Base-by-base conservation (phyloP, 2,329 filamentous ascomycete species). In the Coniosporium tulheliwenetii region DNA sequence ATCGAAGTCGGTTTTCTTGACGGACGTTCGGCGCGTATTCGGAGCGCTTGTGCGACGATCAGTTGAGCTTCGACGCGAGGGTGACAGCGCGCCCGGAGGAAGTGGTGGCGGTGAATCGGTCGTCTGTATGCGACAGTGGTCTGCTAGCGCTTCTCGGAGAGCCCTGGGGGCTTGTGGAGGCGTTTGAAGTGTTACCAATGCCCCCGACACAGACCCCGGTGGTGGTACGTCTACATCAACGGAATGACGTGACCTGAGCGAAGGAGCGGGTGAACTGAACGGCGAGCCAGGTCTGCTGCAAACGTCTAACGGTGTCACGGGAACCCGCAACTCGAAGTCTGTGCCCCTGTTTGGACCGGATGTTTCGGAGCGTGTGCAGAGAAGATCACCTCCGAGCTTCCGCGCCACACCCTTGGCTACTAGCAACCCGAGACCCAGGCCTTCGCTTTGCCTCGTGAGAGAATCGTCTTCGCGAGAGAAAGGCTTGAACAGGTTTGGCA, bases 391-490 rank as follows among this genome's bases (percentile, higher is more conserved):
- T 19, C 78, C 77, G 42, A 83, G 70, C 52, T 77, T 79, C 41
- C 79, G 67, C 5, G 79, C 75, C 37, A 82, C 65, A 3, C 78
- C 78, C 57, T 82, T 83, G 1, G 79, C 79, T 12, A 83, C 79
- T 51, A 83, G 67, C 9, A 84, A 60, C 19, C 79, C 79, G 5
- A 84, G 62, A 0, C 79, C 79, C 2, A 83, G 63, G 0, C 79
- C 79, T 54, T 84, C 79, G 52, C 72, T 78, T 45, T 72, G 70
- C 36, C 79, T 66, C 5, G 77, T 81, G 10, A 77, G 72, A 1
- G 78, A 81, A 39, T 75, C 70, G 53, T 84, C 78, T 56, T 81
- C 74, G 44, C 78, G 69, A 16, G 78, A 75, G 54, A 82, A 83
- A 1, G 79, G 73, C 47, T 78, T 78, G 62, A 83, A 84, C 1